Percentiles rank a stretch among this genome's conserved stretches.
These are phyloP conservation scores for Stentor coeruleus DNA, from an alignment of 73 alveolate species.

Conservation along the genomic window DNA sequence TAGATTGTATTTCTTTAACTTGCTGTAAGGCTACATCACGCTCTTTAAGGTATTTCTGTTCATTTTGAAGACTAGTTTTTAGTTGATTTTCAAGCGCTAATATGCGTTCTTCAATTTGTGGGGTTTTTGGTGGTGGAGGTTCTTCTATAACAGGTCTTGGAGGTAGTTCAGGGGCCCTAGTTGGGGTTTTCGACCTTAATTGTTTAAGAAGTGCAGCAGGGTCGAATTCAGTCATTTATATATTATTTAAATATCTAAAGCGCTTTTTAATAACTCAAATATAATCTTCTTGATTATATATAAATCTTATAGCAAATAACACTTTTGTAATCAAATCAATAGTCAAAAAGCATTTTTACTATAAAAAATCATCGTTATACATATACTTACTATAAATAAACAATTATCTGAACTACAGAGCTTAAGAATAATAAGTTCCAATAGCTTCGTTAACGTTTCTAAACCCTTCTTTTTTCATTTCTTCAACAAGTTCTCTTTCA, in stretches of 20 bases:
- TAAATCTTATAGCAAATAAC: too few relatives aligned
- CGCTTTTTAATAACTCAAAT: too few relatives aligned
- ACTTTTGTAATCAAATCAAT: too few relatives aligned
- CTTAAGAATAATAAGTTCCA: too few relatives aligned
- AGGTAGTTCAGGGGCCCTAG: conserved; percentile 13
- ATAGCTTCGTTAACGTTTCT: background rate
- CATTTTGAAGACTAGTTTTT: background rate
- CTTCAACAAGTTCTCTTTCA: background rate
- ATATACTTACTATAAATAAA: too few relatives aligned
- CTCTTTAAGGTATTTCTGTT: background rate
- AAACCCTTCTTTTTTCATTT: background rate
- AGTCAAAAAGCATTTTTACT: too few relatives aligned
- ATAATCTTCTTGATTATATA: too few relatives aligned
- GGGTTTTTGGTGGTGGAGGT: background rate
- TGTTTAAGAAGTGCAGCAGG: conserved; percentile 18
- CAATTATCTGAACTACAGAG: too few relatives aligned
- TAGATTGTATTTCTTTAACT: conserved; percentile 3
- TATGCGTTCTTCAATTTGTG: background rate
- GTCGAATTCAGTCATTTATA: conserved; percentile 9
- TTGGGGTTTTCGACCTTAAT: background rate
- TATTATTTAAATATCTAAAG: too few relatives aligned
- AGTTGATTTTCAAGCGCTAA: conserved; percentile 12
- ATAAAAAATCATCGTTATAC: too few relatives aligned
- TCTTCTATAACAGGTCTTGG: conserved; percentile 18
- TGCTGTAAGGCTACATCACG: background rate